Conservation (phyloP, 2,329 filamentous ascomycete species). For the Botryosphaeria dothidea region DNA sequence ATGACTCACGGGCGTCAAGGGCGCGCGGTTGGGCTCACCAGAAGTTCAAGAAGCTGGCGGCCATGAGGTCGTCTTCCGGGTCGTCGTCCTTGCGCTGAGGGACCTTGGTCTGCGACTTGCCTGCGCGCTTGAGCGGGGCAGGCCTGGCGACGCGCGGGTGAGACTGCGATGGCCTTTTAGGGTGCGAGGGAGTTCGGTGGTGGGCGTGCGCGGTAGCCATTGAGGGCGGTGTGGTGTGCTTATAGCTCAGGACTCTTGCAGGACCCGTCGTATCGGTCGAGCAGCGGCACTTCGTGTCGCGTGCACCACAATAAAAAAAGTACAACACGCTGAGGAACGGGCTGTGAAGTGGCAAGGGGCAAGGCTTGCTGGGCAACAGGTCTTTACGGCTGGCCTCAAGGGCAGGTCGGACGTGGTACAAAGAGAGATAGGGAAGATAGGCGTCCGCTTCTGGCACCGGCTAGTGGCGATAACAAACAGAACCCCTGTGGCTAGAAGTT, state of each 20-base stretch:
- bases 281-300: slow-evolving; percentile 14
- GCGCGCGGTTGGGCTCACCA: slow-evolving; percentile 42
- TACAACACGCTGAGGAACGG: not conserved
- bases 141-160: slow-evolving; percentile 37
- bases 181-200: slow-evolving; percentile 24
- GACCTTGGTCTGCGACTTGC: slow-evolving; percentile 17
- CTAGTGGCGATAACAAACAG: too few species aligned
- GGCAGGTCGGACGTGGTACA: slow-evolving; percentile 7
- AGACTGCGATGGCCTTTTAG: slow-evolving; percentile 35
- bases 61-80: slow-evolving; percentile 53
- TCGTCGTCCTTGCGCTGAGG: slow-evolving; percentile 31
- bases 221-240: slow-evolving; percentile 24
- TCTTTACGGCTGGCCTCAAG: not conserved
- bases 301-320: slow-evolving; percentile 4
- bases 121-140: slow-evolving; percentile 35
- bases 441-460: too few species aligned
- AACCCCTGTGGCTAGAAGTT: too few species aligned
- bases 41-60: slow-evolving; percentile 54
- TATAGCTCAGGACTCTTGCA: slow-evolving; percentile 19
- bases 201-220: slow-evolving; percentile 33
- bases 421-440: slow-evolving; percentile 11
- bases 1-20: not conserved
- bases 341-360: not conserved
- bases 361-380: not conserved
- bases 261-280: slow-evolving; percentile 12